Base-by-base conservation (phyloP, 1,284 basidiomycete species). In the Ceratobasidium sp. region DNA sequence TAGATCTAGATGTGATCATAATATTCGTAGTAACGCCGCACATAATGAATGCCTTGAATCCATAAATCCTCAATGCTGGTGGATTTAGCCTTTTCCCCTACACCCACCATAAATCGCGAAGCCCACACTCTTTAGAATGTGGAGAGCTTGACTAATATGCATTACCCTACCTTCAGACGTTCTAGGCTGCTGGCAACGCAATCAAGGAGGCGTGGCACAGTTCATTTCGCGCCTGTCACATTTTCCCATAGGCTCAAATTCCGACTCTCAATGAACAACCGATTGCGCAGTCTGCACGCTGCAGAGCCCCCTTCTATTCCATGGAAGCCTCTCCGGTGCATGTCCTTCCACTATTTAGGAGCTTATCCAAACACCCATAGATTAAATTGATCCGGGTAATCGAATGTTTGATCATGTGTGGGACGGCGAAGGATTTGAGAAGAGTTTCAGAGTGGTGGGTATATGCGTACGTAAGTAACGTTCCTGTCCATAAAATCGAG, bases 1-100 rank as follows among this genome's bases (percentile, higher is more conserved):
- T 45, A 45, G 43, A 45, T 18, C 43, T 53, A 48, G 60, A 34
- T 67, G 23, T 32, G 21, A 41, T 14, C 48, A 55, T 26, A 28
- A 67, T 55, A 67, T 34, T 21, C 55, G 3, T 53, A 67, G 55
- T 53, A 53, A 53, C 41, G 16, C n/a, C n/a, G n/a, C 50, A 67
- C 55, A 34, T 58, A 26, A 26, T 52, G 50, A 28, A 52, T 52
- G 5, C 50, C 28, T 28, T 52, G 50, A 30, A 26, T 18, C 28
- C 28, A 26, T 10, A 26, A 28, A 28, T 18, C 10, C 30, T 52
- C 18, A 30, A 30, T 26, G 23, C 21, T 2, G 10, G 50, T 52
- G 5, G 23, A 52, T 52, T 52, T 21, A n/a, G 9, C 23, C 46
- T 12, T 52, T 28, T 52, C 28, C 26, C 23, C 10, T 10, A 1